Percentiles rank a stretch among this genome's conserved stretches.
These are phyloP conservation scores for Neonectria sp. DNA, from an alignment of 2,329 filamentous ascomycete species.

Conservation along the genomic window DNA sequence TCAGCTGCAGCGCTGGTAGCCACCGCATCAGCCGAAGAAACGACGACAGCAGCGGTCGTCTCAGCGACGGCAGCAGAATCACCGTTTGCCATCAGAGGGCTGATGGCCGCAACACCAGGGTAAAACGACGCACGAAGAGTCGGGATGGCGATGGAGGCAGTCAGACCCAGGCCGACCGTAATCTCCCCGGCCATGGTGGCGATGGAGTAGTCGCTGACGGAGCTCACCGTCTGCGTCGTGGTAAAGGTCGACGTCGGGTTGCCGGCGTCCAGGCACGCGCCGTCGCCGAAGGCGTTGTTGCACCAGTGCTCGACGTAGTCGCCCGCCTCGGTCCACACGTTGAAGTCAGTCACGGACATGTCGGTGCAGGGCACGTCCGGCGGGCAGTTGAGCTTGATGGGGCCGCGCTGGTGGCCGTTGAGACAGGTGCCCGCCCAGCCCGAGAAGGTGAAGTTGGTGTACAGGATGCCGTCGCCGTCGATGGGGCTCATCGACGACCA, in stretches of 20 bases:
- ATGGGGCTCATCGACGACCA: constrained; percentile 38
- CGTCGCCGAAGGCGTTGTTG: constrained; percentile 39
- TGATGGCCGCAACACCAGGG: constrained; percentile 36
- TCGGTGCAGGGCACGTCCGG: constrained; percentile 37
- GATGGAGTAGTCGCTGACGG: constrained; percentile 26
- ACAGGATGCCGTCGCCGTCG: constrained; percentile 35
- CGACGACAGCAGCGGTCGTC: constrained; percentile 3
- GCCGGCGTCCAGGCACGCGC: constrained; percentile 34
- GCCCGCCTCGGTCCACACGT: constrained; percentile 34
- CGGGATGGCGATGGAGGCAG: constrained; percentile 34
- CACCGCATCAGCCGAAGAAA: constrained; percentile 2
- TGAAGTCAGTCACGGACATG: constrained; percentile 38
- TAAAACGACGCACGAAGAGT: constrained; percentile 34
- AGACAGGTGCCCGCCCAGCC: constrained; percentile 42
- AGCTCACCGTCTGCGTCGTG: constrained; percentile 33
- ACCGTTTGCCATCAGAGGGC: constrained; percentile 22
- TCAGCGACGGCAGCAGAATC: constrained; percentile 9
- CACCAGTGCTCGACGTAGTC: constrained; percentile 35
- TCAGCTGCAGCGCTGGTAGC: background rate
- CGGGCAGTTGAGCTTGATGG: constrained; percentile 43
- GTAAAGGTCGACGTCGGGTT: constrained; percentile 28
- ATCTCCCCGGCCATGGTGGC: constrained; percentile 39
- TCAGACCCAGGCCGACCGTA: constrained; percentile 32
- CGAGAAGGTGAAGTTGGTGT: constrained; percentile 40
- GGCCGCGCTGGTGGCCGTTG: constrained; percentile 37